These are phyloP conservation scores for Fomitopsis palustris DNA, from an alignment of 1,284 basidiomycete species.

Conservation along the genomic window DNA sequence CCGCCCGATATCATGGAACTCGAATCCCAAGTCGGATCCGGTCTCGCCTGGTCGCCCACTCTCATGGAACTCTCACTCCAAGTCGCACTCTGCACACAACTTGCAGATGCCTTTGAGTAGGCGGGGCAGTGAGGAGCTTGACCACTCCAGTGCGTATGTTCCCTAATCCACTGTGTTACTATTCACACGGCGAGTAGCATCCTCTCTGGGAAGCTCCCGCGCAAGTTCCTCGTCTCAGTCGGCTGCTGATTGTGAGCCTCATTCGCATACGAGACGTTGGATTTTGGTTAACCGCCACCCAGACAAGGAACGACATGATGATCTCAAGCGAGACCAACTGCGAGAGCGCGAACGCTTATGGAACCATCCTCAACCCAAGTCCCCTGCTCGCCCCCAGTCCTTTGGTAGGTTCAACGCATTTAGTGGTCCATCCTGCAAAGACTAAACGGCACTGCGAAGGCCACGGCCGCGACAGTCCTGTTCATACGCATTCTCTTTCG, in stretches of 20 bases:
- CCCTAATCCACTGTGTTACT: neutral
- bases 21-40: constrained; percentile 6
- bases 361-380: constrained; percentile 20
- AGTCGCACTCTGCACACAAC: constrained; percentile 24
- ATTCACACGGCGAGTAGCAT: constrained; percentile 14
- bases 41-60: neutral
- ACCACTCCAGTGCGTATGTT: constrained; percentile 20
- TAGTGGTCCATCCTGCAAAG: neutral
- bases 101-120: constrained; percentile 14
- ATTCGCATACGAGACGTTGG: too few species aligned
- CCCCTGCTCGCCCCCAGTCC: constrained; percentile 6
- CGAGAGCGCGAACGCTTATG: constrained; percentile 22
- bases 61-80: constrained; percentile 24
- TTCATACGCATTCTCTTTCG: constrained; percentile 14
- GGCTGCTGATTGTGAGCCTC: constrained; percentile 17
- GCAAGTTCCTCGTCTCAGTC: constrained; percentile 21
- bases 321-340: constrained; percentile 11
- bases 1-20: constrained; percentile 9
- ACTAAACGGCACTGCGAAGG: neutral
- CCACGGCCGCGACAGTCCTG: constrained; percentile 15
- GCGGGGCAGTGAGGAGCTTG: constrained; percentile 24
- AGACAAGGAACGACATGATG: constrained; percentile 17
- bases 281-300: neutral
- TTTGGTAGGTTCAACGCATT: constrained; percentile 4
- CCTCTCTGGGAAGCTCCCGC: constrained; percentile 8